Evolutionary conservation across 139 green algal genomes (phyloP), one percentile per base, ranked within the genome.

Genomic region (Auxenochlorella pyrenoidosa): DNA sequence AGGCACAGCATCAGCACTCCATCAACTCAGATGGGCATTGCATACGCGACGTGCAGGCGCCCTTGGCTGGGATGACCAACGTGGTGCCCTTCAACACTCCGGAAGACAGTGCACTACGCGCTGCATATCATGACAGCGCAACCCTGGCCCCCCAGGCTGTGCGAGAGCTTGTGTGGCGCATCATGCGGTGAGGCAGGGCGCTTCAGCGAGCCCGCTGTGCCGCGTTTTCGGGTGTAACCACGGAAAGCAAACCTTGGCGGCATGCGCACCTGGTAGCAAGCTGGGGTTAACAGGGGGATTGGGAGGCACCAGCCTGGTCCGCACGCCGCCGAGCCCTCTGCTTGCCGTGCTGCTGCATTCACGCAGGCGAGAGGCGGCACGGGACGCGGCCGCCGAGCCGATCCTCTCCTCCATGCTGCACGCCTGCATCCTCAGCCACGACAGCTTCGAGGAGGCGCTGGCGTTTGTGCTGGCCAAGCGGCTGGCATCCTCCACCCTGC

Each of bases 391-490:
- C 10, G 51, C 85, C 28, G 93, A 95, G 86, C 92, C 93, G 4
- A 65, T 95, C 38, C 89, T 95, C 38, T 92, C 83, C 79, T 90
- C 79, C 89, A 93, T 93, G 65, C 88, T 95, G 73, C 92, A 94
- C 79, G 90, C 90, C 16, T 88, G 54, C 73, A 90, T 95, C 63
- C 87, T 95, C 32, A 88, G 73, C 19, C 93, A 95, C 78, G 72
- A 90, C 79, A 89, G 59, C 83, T 93, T 95, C 77, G 87, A 85
- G 47, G 73, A 86, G n/a, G 73, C 83, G 8, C 88, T 95, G 84
- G 92, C 92, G 2, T 94, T 94, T 70, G 79, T 95, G n/a, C 91
- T 95, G 36, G 86, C 92, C 28, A 94, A 95, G 81, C 77, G 92
- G 28, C 78, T 94, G 73, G 89, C 83, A 13, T 86, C 92, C 79